Conservation (phyloP, 192 early-diverging fungal genomes). For the Coemansia sp. region DNA sequence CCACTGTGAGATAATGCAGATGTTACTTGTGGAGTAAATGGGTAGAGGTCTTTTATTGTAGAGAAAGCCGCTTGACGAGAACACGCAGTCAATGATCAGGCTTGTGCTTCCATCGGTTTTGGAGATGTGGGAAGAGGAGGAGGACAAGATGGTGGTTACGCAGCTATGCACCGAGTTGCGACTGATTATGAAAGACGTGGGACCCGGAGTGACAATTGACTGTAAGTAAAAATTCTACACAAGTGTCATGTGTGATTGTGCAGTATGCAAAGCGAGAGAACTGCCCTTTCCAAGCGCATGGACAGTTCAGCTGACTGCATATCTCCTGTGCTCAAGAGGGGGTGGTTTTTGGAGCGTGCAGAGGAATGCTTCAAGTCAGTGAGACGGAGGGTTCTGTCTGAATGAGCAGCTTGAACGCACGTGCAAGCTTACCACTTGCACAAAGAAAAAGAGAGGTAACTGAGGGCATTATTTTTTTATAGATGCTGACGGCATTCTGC, state of each 20-base stretch:
- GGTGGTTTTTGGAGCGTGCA: not conserved
- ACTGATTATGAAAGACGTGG: constrained; percentile 68
- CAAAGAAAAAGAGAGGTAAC: not conserved
- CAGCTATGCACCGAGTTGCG: constrained; percentile 74
- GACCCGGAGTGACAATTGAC: constrained; percentile 59
- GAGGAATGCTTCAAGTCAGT: not conserved
- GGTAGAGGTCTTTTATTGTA: constrained; percentile 24
- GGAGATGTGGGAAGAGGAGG: constrained; percentile 74
- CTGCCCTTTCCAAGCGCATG: too few species aligned
- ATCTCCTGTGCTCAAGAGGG: not conserved
- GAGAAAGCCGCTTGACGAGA: constrained; percentile 65
- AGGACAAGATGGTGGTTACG: constrained; percentile 77
- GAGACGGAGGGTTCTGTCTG: not conserved
- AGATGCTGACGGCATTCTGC: constrained; percentile 41
- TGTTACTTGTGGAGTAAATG: constrained; percentile 9
- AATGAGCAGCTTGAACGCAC: not conserved
- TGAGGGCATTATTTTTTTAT: constrained; percentile 8
- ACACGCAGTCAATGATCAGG: constrained; percentile 68
- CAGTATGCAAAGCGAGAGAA: too few species aligned
- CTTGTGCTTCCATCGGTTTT: constrained; percentile 70
- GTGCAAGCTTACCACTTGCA: not conserved
- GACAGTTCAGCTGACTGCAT: not conserved
- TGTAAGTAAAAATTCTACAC: constrained; percentile 32
- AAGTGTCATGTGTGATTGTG: too few species aligned
- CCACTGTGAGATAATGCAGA: constrained; percentile 2